phyloP scores from a whole-genome alignment of 2,329 filamentous ascomycete genomes.

The Colletotrichum salicis region DNA sequence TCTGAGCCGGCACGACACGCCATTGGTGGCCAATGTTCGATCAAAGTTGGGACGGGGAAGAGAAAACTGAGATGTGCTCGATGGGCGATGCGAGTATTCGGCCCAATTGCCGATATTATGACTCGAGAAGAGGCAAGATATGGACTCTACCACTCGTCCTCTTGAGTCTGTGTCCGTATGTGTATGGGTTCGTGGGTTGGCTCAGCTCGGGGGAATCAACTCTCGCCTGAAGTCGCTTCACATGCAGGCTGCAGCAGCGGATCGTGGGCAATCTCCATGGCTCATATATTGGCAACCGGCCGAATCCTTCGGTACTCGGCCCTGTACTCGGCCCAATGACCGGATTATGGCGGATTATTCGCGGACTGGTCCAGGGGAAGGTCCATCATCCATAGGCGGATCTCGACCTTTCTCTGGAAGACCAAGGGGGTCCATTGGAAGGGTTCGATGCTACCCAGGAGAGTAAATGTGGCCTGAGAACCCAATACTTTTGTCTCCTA shows the following conservation, averaged over 20 bases:
- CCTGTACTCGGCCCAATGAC: conserved; percentile 13
- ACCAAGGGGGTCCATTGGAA: neutral
- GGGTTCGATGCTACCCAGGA: conserved; percentile 9
- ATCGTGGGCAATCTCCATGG: neutral
- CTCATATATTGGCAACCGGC: conserved; percentile 20
- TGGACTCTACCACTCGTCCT: neutral
- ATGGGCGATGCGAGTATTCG: neutral
- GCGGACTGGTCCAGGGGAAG: neutral
- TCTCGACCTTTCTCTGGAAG: neutral
- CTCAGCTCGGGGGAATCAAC: neutral
- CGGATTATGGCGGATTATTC: conserved; percentile 7
- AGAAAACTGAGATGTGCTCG: neutral
- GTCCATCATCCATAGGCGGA: neutral
- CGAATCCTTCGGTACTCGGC: conserved; percentile 16
- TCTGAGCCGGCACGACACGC: conserved; percentile 1
- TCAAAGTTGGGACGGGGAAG: conserved; percentile 6
- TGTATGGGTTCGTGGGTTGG: neutral
- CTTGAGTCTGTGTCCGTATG: neutral
- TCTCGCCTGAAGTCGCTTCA: neutral
- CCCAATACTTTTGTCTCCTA: neutral
- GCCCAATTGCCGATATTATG: conserved; percentile 8
- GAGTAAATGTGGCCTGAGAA: conserved; percentile 6
- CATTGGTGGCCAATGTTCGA: conserved; percentile 19
- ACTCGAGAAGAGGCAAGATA: conserved; percentile 14
- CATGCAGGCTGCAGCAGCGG: neutral